Evolutionary conservation across 768 basidiomycete genomes (phyloP).

Genomic region (Holtermanniella nyarrowii): DNA sequence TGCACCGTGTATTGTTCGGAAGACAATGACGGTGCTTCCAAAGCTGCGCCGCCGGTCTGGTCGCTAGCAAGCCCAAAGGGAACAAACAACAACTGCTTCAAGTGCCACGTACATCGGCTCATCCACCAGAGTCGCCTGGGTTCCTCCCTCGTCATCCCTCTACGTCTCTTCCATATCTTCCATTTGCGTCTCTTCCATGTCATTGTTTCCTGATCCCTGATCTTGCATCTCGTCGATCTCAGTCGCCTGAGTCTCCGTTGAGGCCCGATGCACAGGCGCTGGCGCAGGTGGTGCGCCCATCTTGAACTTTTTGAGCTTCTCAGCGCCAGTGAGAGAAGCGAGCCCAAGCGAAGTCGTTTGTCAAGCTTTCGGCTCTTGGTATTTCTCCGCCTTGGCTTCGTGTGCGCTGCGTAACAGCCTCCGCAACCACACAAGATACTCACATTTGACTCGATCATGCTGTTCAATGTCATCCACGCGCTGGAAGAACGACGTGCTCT

Average conservation of each 20-base stretch:
- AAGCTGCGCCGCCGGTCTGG: too few relatives aligned
- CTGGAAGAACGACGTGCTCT: slow-evolving; percentile 39
- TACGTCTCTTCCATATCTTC: slow-evolving; percentile 10
- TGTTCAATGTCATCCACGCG: slow-evolving; percentile 35
- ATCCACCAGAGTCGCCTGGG: slow-evolving; percentile 4
- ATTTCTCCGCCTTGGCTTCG: slow-evolving; percentile 5
- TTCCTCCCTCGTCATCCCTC: slow-evolving; percentile 15
- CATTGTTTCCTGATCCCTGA: slow-evolving; percentile 12
- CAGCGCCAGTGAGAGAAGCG: neutral
- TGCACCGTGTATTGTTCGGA: too few relatives aligned
- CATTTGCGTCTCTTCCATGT: slow-evolving; percentile 4
- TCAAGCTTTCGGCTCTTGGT: neutral
- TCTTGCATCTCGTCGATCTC: neutral
- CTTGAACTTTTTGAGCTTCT: neutral
- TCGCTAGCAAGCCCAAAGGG: too few relatives aligned
- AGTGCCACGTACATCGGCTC: too few relatives aligned
- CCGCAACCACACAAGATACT: slow-evolving; percentile 1
- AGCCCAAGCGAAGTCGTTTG: neutral
- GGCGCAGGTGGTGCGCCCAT: too few relatives aligned
- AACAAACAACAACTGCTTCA: too few relatives aligned
- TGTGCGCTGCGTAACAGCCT: neutral
- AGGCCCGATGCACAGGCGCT: neutral
- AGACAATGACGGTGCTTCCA: too few relatives aligned
- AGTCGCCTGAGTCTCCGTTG: neutral
- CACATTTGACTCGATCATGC: slow-evolving; percentile 18